Base-by-base conservation (phyloP, 768 basidiomycete species). In the Peribolospora baueri region DNA sequence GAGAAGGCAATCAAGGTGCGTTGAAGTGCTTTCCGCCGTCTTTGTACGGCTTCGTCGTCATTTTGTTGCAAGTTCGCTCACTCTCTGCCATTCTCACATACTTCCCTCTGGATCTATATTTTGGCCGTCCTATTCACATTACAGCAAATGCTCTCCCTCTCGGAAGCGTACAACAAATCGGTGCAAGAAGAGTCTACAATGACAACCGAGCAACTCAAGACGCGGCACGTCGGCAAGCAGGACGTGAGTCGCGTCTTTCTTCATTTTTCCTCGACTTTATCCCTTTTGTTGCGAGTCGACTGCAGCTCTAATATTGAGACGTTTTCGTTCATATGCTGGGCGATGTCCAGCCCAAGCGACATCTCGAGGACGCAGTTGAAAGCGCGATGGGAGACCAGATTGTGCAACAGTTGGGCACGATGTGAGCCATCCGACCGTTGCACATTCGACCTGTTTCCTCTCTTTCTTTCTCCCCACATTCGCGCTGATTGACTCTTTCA, bases 171-270 rank as follows among this genome's bases (percentile, higher is more conserved):
- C 73, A 93, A 91, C 69, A 93, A 91, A 69, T 91, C 87, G 0
- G 86, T 98, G 50, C 84, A 91, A 70, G 93, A 97, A 68, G 93
- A 97, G 68, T 82, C 87, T 54, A 95, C 88, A n/a, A 70, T 98
- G 54, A 83, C 86, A 10, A 65, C 81, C 5, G 86, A 95, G 54
- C 87, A 97, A 67, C 75, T 97, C 42, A 93, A 93, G 72, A 95
- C 90, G 51, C 79, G 93, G 14, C 64, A 65, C 55, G 62, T 65
- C 40, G 64, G 64, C 46, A 65, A 65, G 55, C 62, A 63, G 54
- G 64, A 65, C 49, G 8, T 13, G 8, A 45, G 13, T 7, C 43
- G 43, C 43, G 43, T 45, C 8, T 13, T 7, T 45, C 43, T 45
- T 45, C 25, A 25, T 25, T 25, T 25, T 25, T 25, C 1, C 25